Conservation (phyloP, 441 rosid species). For the Macaranga tanarius region DNA sequence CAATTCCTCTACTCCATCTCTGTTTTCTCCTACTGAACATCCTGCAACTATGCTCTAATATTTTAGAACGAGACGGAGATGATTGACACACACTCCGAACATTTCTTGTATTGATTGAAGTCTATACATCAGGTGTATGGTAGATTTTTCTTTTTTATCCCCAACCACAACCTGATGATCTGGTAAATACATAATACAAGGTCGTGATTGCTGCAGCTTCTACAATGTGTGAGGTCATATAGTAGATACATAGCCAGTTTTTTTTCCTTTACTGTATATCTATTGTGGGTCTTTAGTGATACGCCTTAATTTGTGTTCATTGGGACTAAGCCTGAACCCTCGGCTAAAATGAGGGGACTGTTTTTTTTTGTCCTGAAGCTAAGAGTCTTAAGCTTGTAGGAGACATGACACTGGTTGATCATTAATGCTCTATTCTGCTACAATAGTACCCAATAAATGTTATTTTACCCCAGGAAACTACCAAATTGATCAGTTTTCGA, state of each 20-base stretch:
- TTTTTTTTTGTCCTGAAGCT: neutral
- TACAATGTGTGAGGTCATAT: neutral
- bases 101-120: too few relatives aligned
- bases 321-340: neutral
- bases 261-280: too few relatives aligned
- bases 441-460: neutral
- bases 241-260: too few relatives aligned
- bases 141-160: neutral
- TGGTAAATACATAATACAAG: neutral
- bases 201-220: neutral
- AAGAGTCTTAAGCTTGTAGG: neutral
- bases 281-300: too few relatives aligned
- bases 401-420: neutral
- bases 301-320: too few relatives aligned
- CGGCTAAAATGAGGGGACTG: neutral
- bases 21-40: too few relatives aligned
- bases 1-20: neutral
- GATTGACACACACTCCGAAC: too few relatives aligned
- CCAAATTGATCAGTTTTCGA: neutral
- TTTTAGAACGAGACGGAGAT: too few relatives aligned
- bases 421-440: neutral
- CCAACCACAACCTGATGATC: neutral
- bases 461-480: neutral
- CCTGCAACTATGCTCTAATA: neutral
- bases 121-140: too few relatives aligned